Percentiles rank a stretch among this genome's conserved stretches.
Evolutionary conservation across 2,329 filamentous ascomycete genomes (phyloP).

Genomic region (Dactylellina drechsleri): DNA sequence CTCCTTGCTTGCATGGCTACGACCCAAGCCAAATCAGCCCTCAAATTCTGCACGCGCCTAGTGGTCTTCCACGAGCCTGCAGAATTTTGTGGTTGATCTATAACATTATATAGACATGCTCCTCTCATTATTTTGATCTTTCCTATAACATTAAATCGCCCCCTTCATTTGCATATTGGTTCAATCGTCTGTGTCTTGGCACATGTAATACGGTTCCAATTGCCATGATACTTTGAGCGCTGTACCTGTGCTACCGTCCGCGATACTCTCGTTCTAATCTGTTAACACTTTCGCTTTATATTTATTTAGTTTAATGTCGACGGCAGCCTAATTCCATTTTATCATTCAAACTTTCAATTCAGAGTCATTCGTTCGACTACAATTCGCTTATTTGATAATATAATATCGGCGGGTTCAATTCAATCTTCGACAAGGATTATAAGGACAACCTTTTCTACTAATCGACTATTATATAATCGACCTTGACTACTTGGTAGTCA

Average conservation of each 20-base stretch:
- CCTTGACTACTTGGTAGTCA: background rate
- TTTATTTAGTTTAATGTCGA: constrained; percentile 40
- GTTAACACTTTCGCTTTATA: constrained; percentile 23
- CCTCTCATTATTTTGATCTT: no score
- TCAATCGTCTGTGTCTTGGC: constrained; percentile 19
- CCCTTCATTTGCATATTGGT: no score
- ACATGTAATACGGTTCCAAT: constrained; percentile 23
- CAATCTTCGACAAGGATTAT: constrained; percentile 13
- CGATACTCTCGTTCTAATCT: constrained; percentile 26
- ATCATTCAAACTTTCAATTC: background rate
- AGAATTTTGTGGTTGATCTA: background rate
- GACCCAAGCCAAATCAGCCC: constrained; percentile 17
- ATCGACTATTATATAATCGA: constrained; percentile 25
- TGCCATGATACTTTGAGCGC: constrained; percentile 17
- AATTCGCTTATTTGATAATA: constrained; percentile 25
- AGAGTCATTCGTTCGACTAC: constrained; percentile 39
- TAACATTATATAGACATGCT: constrained; percentile 11
- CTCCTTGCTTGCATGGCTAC: background rate
- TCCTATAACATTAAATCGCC: no score
- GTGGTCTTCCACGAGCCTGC: background rate
- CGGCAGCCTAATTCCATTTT: constrained; percentile 1
- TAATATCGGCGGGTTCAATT: background rate
- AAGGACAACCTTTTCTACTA: background rate
- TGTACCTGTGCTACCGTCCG: background rate
- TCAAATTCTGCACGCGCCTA: constrained; percentile 15